Percentiles rank a stretch among this genome's conserved stretches.
These are phyloP conservation scores for Blastocystis sp. DNA, from an alignment of 352 stramenopile species.

Conservation along the genomic window DNA sequence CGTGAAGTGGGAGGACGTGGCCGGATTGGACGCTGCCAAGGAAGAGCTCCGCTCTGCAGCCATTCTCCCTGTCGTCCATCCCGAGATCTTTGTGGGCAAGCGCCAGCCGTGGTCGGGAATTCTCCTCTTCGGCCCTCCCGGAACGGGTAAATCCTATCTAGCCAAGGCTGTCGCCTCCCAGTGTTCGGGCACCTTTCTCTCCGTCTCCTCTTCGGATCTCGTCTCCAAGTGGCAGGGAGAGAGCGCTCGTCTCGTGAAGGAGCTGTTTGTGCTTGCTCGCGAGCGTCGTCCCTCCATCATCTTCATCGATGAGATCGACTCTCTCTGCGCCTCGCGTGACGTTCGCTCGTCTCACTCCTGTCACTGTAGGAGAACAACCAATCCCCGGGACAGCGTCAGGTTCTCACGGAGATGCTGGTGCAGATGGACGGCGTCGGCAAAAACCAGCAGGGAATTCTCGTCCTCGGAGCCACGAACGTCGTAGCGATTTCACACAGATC, in stretches of 20 bases:
- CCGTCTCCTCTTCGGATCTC: conserved; percentile 78
- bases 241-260: conserved; percentile 84
- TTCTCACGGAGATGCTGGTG: conserved; percentile 90
- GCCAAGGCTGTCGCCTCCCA: conserved; percentile 76
- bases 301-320: conserved; percentile 96
- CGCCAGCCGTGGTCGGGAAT: conserved; percentile 75
- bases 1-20: conserved; percentile 70
- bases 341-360: too few species aligned
- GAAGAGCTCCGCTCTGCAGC: conserved; percentile 59
- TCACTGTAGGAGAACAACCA: background rate
- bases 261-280: conserved; percentile 93
- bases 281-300: conserved; percentile 89
- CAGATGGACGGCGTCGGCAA: conserved; percentile 80
- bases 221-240: conserved; percentile 78
- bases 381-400: conserved; percentile 65
- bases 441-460: conserved; percentile 64
- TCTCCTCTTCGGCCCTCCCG: conserved; percentile 73
- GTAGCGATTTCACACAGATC: too few species aligned
- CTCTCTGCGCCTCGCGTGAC: too few species aligned
- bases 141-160: conserved; percentile 75
- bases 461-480: conserved; percentile 86
- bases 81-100: conserved; percentile 81
- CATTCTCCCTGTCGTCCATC: conserved; percentile 74
- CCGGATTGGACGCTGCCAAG: conserved; percentile 63
- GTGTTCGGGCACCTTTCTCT: conserved; percentile 92